These are phyloP conservation scores for Fusarium udum DNA, from an alignment of 2,329 filamentous ascomycete species.

Conservation along the genomic window DNA sequence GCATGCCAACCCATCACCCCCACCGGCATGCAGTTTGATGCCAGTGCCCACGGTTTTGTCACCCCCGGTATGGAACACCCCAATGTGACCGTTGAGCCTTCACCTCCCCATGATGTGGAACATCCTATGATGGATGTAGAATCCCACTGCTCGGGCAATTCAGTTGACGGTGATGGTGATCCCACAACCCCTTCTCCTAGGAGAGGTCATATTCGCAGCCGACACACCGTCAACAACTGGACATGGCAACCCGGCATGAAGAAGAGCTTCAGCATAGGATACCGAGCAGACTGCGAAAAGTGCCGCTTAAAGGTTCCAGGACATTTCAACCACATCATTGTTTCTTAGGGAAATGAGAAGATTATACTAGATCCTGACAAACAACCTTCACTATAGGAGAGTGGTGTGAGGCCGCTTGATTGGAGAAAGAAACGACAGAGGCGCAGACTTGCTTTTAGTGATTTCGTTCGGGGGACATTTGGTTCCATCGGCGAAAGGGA, in stretches of 20 bases:
- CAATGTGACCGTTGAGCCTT: conserved; percentile 33
- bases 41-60: conserved; percentile 47
- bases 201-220: conserved; percentile 66
- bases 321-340: conserved; percentile 83
- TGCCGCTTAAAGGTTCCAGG: conserved; percentile 78
- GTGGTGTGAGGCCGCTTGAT: conserved; percentile 40
- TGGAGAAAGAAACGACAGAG: conserved; percentile 28
- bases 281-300: conserved; percentile 80
- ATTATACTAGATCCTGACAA: conserved; percentile 41
- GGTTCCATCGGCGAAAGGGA: neutral
- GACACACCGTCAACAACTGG: conserved; percentile 69
- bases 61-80: conserved; percentile 39
- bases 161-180: conserved; percentile 48
- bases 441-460: neutral
- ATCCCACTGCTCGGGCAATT: conserved; percentile 35
- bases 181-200: conserved; percentile 58
- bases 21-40: conserved; percentile 47
- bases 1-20: conserved; percentile 48
- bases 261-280: conserved; percentile 80
- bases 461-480: too few species aligned
- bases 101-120: conserved; percentile 51
- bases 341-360: conserved; percentile 59
- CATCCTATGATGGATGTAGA: conserved; percentile 53
- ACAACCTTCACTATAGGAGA: conserved; percentile 39
- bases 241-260: conserved; percentile 72